Evolutionary conservation across 495 filamentous ascomycete species (phyloP).

Genomic region (Tuber magnatum): DNA sequence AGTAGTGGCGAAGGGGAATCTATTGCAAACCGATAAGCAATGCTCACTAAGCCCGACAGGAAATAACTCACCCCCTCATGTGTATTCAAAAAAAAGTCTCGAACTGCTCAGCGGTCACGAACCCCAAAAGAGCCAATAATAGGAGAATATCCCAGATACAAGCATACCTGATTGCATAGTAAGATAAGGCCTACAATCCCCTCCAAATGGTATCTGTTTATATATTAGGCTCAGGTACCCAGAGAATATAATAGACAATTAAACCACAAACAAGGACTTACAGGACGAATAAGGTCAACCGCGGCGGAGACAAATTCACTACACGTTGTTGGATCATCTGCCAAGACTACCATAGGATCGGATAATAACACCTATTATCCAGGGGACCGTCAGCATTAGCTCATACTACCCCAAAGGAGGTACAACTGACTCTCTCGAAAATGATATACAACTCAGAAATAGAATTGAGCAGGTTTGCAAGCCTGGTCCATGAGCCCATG

Average conservation of each 20-base stretch:
- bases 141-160: slow-evolving; percentile 4
- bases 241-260: neutral
- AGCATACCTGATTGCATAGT: slow-evolving; percentile 38
- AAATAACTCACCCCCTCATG: slow-evolving; percentile 36
- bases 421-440: slow-evolving; percentile 36
- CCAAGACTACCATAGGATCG: slow-evolving; percentile 38
- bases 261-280: slow-evolving; percentile 19
- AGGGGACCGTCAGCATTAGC: neutral
- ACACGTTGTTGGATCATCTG: slow-evolving; percentile 38
- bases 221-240: slow-evolving; percentile 15
- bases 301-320: slow-evolving; percentile 40
- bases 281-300: slow-evolving; percentile 36
- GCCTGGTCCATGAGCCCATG: slow-evolving; percentile 37
- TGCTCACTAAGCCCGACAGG: neutral
- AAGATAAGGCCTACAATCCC: slow-evolving; percentile 38
- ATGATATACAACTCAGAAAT: slow-evolving; percentile 40
- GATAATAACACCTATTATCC: slow-evolving; percentile 35
- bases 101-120: neutral
- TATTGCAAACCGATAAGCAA: slow-evolving; percentile 14
- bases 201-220: slow-evolving; percentile 39
- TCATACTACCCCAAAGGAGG: slow-evolving; percentile 6
- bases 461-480: slow-evolving; percentile 35
- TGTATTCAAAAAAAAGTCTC: slow-evolving; percentile 37
- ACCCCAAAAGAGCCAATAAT: neutral
- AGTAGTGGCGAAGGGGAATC: slow-evolving; percentile 39